Evolutionary conservation across 192 early-diverging fungal genomes (phyloP), one percentile per base, ranked within the genome.

Genomic region (Spizellomyces sp.): DNA sequence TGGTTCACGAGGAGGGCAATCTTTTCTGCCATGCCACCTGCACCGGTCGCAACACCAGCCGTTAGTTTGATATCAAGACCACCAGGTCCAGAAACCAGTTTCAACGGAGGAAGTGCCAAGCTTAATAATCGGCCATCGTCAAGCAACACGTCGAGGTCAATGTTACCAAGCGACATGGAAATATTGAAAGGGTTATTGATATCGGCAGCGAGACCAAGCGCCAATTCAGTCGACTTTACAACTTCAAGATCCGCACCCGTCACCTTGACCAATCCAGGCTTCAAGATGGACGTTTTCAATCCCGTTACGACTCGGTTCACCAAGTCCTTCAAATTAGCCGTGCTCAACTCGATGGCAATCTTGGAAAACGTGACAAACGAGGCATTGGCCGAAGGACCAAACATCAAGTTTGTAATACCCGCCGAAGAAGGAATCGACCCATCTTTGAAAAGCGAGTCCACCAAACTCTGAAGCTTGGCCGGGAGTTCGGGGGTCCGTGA

Each of bases 321-420:
- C 14, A 82, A 45, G 4, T 41, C 44, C 50, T 65, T 64, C 47
- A 82, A 19, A 52, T 47, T 36, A 14, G 71, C 77, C 15, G 70
- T 69, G 55, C 47, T 47, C 48, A 82, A 21, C 55, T 79, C 72
- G 9, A 71, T 70, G 46, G 47, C 22, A 47, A 82, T 36, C 66
- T 82, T 77, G 7, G 77, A 77, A 64, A 82, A 76, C 8, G 81
- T 82, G 48, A 82, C 56, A 48, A 79, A 69, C n/a, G 72, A 58
- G 6, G 61, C 43, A 44, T 67, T 50, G 15, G 66, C 55, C 3
- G 75, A 73, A 27, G 75, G 64, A 58, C 81, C 81, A 55, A 82
- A 79, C n/a, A 48, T 57, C 45, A 82, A 15, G 58, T 76, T 78
- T 47, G 68, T 70, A 45, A 82, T 67, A 57, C 81, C 81, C 56